A percentile compares a stretch with the other conserved stretches of the same genome.
These are phyloP conservation scores for Senna tora DNA, from an alignment of 306 rosid genomes.

Conservation along the genomic window DNA sequence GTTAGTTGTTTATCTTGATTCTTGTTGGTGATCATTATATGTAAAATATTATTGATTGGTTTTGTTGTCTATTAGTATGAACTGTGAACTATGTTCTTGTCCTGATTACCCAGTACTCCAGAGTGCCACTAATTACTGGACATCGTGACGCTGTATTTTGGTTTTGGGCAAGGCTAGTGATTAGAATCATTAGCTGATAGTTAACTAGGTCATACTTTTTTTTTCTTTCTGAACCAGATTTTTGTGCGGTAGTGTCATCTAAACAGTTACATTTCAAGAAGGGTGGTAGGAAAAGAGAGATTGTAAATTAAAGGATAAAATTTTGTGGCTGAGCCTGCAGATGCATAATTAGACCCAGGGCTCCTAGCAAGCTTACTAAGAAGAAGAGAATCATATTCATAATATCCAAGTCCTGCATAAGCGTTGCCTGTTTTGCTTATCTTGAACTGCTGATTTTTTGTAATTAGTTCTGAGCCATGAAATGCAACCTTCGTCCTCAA, in stretches of 20 bases:
- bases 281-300: background rate
- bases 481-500: background rate
- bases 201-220: background rate
- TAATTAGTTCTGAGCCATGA: background rate
- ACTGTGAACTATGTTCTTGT: background rate
- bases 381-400: background rate
- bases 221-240: background rate
- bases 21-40: background rate
- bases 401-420: background rate
- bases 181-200: background rate
- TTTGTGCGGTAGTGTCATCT: background rate
- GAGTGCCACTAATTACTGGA: background rate
- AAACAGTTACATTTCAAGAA: background rate
- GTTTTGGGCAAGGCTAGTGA: background rate
- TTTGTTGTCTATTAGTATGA: background rate
- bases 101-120: background rate
- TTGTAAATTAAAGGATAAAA: background rate
- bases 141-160: background rate
- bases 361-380: background rate
- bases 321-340: background rate
- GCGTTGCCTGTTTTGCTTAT: conserved; percentile 5
- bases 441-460: conserved; percentile 7
- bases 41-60: background rate
- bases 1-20: conserved; percentile 20
- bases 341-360: background rate